Base-by-base conservation (phyloP, 306 rosid genomes). In the Hylodesmum podocarpum region DNA sequence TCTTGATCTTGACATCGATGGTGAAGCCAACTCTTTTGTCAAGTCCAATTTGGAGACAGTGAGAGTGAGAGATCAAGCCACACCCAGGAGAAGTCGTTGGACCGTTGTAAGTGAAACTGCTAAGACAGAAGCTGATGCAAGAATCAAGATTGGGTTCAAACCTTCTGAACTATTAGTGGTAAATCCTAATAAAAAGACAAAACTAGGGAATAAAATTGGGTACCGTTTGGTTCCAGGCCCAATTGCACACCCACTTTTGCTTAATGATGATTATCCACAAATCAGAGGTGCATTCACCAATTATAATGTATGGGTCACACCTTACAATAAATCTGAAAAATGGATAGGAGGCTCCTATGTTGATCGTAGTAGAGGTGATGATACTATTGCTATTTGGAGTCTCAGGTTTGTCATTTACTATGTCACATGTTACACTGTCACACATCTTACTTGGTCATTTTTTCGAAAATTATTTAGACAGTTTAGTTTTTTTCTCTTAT, bases 1-100 rank as follows among this genome's bases (percentile, higher is more conserved):
- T 46, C 84, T 88, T 21, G 84, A 85, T 49, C 87, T 85, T 15
- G 87, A 85, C 59, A 78, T 85, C 29, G 88, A 78, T 55, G 85
- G 86, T 0, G 72, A 49, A 37, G 47, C 55, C 53, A 88, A 86
- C 44, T 86, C 91, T 57, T 86, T 81, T 51, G 73, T 83, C 11
- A 85, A 79, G 82, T 18, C 50, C 41, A 73, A 73, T 33, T 64
- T 80, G 43, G 83, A 83, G 58, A 77, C 81, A 0, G 69, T 62
- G 28, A 31, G 5, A 14, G 50, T 43, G 3, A 33, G 3, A 6
- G 36, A 47, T 12, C 50, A 34, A 0, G 78, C 3, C 14, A 22
- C 80, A 15, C 84, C 67, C 14, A 80, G 85, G 50, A 86, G 80
- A 22, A 86, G 85, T 63, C 80, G 80, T 6, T 77, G 83, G 87